phyloP scores from a whole-genome alignment of 768 basidiomycete species.

The Collybia mongolica region DNA sequence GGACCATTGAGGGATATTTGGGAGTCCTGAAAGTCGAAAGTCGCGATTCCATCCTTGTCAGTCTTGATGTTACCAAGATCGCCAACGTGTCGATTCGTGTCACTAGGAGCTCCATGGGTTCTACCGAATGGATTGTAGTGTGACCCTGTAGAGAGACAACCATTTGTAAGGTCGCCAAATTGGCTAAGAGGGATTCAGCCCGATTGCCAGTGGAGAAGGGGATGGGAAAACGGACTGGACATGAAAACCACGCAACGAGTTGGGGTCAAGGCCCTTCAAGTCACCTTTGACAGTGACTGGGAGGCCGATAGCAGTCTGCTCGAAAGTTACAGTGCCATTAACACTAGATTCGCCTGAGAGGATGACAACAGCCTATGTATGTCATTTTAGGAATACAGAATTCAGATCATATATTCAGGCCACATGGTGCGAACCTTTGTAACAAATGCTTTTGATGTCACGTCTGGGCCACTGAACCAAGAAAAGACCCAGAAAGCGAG shows the following conservation, averaged over 20 bases:
- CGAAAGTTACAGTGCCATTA: constrained; percentile 64
- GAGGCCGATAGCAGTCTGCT: constrained; percentile 45
- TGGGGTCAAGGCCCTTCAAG: constrained; percentile 57
- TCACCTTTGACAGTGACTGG: constrained; percentile 64
- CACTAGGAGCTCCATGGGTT: constrained; percentile 63
- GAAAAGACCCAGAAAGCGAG: constrained; percentile 9
- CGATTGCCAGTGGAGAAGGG: background rate
- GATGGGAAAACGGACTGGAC: constrained; percentile 56
- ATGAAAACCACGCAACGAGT: constrained; percentile 71
- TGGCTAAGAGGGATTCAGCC: constrained; percentile 19
- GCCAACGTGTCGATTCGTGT: constrained; percentile 63
- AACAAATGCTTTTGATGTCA: background rate
- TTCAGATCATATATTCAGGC: background rate
- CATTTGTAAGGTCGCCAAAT: constrained; percentile 64
- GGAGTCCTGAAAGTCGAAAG: constrained; percentile 56
- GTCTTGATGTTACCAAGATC: constrained; percentile 74
- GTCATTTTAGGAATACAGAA: background rate
- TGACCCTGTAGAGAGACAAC: constrained; percentile 65
- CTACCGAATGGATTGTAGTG: constrained; percentile 76
- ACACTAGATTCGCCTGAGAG: constrained; percentile 61
- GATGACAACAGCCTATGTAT: constrained; percentile 41
- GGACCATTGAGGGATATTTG: constrained; percentile 68
- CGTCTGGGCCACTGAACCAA: constrained; percentile 3
- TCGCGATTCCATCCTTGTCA: constrained; percentile 55
- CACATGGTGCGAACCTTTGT: constrained; percentile 17